Percentiles rank a stretch among this genome's conserved stretches.
These are phyloP conservation scores for Westerdykella aurantiaca DNA, from an alignment of 2,329 filamentous ascomycete species.

Conservation along the genomic window DNA sequence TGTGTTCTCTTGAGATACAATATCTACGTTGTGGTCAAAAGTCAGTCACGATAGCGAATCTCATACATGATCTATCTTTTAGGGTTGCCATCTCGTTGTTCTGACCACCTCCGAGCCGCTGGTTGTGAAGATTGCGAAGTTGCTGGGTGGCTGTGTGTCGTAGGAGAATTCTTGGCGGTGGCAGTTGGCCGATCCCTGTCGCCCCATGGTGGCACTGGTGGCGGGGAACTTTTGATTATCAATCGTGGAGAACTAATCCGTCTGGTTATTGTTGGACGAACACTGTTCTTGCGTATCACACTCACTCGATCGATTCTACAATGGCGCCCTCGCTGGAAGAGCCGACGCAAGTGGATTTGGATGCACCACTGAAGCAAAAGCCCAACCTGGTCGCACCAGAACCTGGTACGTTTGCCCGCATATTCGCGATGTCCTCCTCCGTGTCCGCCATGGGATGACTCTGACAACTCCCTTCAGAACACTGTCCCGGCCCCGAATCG, in stretches of 20 bases:
- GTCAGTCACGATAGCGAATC: no score
- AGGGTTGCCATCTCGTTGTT: no score
- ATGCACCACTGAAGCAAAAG: conserved; percentile 68
- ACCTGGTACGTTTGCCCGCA: conserved; percentile 64
- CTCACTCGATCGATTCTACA: background rate
- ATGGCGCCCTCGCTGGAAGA: conserved; percentile 83
- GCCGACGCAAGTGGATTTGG: conserved; percentile 60
- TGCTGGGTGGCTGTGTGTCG: no score
- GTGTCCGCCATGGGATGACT: conserved; percentile 28
- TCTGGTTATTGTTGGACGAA: no score
- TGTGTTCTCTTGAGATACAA: no score
- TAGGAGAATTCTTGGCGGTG: no score
- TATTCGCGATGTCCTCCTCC: conserved; percentile 43
- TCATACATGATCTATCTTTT: no score
- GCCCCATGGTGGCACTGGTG: background rate
- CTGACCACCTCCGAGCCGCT: no score
- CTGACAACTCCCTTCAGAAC: conserved; percentile 49
- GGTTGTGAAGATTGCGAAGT: no score
- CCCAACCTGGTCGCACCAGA: conserved; percentile 89
- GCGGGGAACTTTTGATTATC: conserved; percentile 24
- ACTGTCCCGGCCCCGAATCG: conserved; percentile 88
- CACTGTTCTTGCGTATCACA: no score
- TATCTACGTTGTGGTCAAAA: no score
- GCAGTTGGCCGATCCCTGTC: no score
- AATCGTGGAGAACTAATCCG: conserved; percentile 12